A percentile compares a stretch with the other conserved stretches of the same genome.
phyloP scores from a whole-genome alignment of 805 yeast species.

The Suhomyces canberraensis region DNA sequence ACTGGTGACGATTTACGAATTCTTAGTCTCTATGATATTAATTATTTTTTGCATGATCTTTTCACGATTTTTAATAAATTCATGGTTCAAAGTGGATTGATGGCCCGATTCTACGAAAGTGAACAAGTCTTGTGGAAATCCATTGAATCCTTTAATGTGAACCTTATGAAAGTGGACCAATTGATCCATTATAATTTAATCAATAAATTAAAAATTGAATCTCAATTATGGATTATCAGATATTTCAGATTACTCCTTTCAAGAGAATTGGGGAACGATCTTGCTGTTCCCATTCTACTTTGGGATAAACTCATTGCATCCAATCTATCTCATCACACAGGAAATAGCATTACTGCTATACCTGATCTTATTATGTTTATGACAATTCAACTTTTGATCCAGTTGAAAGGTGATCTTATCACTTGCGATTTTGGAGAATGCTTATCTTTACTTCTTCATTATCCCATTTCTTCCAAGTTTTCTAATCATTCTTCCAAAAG shows the following conservation, averaged over 20 bases:
- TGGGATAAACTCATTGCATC: conserved; percentile 50
- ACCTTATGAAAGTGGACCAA: conserved; percentile 49
- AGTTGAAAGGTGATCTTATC: conserved; percentile 42
- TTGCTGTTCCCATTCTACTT: conserved; percentile 30
- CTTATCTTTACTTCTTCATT: conserved; percentile 46
- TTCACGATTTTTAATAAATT: conserved; percentile 43
- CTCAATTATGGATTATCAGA: conserved; percentile 55
- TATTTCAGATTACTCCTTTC: conserved; percentile 45
- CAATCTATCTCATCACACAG: conserved; percentile 7
- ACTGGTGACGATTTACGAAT: conserved; percentile 32
- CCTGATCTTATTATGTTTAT: conserved; percentile 41
- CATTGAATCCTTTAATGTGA: conserved; percentile 46
- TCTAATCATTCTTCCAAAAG: conserved; percentile 5
- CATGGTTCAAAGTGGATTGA: conserved; percentile 39
- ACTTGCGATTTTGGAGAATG: conserved; percentile 53
- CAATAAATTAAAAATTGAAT: conserved; percentile 44
- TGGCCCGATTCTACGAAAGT: conserved; percentile 29
- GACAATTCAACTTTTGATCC: conserved; percentile 42
- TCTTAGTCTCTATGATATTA: conserved; percentile 35
- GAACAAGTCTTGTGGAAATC: conserved; percentile 44
- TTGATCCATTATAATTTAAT: conserved; percentile 43
- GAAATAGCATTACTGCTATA: conserved; percentile 17
- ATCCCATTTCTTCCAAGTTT: conserved; percentile 35
- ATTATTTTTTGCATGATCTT: conserved; percentile 40
- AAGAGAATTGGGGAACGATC: conserved; percentile 45